phyloP scores from a whole-genome alignment of 108 stramenopile species.

The Chaetoceros muelleri region DNA sequence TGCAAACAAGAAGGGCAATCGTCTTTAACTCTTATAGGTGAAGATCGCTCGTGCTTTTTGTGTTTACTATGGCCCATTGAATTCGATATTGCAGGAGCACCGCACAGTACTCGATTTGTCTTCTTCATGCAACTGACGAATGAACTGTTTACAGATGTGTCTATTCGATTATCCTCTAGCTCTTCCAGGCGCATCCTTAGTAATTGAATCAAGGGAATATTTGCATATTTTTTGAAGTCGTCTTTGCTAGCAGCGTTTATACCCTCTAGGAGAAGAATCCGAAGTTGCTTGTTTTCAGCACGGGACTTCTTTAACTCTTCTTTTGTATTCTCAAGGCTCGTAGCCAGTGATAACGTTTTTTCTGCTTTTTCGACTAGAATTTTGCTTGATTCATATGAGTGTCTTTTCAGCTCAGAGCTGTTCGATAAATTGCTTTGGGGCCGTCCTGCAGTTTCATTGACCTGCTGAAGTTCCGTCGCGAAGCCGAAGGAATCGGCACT shows the following conservation, averaged over 20 bases:
- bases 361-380: not conserved
- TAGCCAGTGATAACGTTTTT: not conserved
- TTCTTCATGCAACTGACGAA: not conserved
- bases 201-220: not conserved
- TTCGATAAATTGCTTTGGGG: too few relatives aligned
- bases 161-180: not conserved
- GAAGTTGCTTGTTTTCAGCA: not conserved
- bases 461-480: too few relatives aligned
- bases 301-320: not conserved
- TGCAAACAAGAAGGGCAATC: not conserved
- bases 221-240: not conserved
- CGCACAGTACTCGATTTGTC: too few relatives aligned
- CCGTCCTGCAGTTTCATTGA: too few relatives aligned
- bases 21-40: not conserved
- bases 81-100: not conserved
- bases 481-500: too few relatives aligned
- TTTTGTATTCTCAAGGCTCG: not conserved
- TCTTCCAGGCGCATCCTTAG: not conserved
- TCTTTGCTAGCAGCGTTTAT: not conserved
- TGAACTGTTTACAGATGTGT: not conserved
- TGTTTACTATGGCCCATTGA: not conserved
- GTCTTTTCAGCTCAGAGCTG: too few relatives aligned
- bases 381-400: not conserved
- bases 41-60: not conserved
- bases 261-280: not conserved